These are phyloP conservation scores for Tolypocladium ovalisporum DNA, from an alignment of 2,329 filamentous ascomycete genomes.

Conservation along the genomic window DNA sequence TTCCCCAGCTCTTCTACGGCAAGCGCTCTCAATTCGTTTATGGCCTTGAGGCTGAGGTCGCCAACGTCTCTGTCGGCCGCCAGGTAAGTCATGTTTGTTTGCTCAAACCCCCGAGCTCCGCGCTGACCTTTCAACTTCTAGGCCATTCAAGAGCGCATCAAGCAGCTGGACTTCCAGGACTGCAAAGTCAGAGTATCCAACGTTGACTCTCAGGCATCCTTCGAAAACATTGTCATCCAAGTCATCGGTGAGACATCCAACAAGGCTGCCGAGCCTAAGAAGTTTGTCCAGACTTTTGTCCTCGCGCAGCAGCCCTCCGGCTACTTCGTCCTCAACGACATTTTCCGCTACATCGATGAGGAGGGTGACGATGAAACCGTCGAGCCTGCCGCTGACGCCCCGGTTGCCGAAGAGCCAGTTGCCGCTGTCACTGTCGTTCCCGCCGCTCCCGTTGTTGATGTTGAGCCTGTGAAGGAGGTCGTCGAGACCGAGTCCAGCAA, in stretches of 20 bases:
- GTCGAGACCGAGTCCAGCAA: constrained; percentile 16
- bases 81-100: constrained; percentile 40
- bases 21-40: constrained; percentile 93
- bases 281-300: constrained; percentile 96
- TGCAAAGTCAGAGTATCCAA: constrained; percentile 98
- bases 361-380: constrained; percentile 60
- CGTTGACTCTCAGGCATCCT: constrained; percentile 89
- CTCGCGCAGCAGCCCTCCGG: constrained; percentile 92
- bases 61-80: constrained; percentile 77
- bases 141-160: constrained; percentile 92
- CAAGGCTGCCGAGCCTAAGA: constrained; percentile 81
- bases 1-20: constrained; percentile 72
- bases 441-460: constrained; percentile 18
- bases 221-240: constrained; percentile 90
- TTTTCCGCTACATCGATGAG: constrained; percentile 86
- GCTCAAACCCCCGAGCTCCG: not conserved
- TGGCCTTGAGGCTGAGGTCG: constrained; percentile 80
- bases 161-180: constrained; percentile 85
- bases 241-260: constrained; percentile 98
- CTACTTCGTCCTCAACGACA: constrained; percentile 97
- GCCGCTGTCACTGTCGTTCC: constrained; percentile 12
- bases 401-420: constrained; percentile 13
- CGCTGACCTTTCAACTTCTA: constrained; percentile 24
- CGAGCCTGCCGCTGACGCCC: constrained; percentile 22
- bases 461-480: constrained; percentile 21